Evolutionary conservation across 2,329 filamentous ascomycete genomes (phyloP).

Genomic region (Colletotrichum magnum): DNA sequence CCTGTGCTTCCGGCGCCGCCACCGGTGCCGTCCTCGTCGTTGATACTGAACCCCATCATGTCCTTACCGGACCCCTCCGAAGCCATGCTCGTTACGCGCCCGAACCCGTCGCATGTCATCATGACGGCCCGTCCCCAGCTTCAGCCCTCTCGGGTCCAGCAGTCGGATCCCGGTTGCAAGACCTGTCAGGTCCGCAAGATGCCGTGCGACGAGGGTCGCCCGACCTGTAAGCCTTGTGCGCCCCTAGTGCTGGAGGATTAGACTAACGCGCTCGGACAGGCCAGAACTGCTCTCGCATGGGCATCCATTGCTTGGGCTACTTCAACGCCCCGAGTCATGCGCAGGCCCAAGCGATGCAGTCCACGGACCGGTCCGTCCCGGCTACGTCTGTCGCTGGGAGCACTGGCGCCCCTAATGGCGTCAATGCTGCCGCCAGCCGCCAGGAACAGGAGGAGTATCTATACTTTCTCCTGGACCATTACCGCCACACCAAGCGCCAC

Average conservation of each 20-base stretch:
- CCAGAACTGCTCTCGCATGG: conserved; percentile 38
- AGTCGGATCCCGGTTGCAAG: conserved; percentile 34
- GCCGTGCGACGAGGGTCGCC: conserved; percentile 38
- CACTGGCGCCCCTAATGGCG: neutral
- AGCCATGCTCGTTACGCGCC: conserved; percentile 21
- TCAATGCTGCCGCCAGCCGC: conserved; percentile 34
- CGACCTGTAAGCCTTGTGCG: conserved; percentile 28
- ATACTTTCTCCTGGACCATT: conserved; percentile 38
- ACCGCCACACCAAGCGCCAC: conserved; percentile 38
- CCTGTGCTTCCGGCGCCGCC: conserved; percentile 5
- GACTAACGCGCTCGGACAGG: conserved; percentile 28
- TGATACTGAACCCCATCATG: conserved; percentile 20
- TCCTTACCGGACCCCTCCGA: conserved; percentile 24
- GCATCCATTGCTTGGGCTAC: conserved; percentile 39
- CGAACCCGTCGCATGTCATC: conserved; percentile 38
- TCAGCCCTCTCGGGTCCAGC: conserved; percentile 28
- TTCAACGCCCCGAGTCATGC: conserved; percentile 37
- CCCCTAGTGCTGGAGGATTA: neutral
- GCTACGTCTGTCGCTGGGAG: conserved; percentile 1
- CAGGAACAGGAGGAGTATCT: conserved; percentile 40
- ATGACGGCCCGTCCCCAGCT: conserved; percentile 37
- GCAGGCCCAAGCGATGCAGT: conserved; percentile 19
- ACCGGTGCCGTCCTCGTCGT: neutral
- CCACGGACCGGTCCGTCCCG: conserved; percentile 35
- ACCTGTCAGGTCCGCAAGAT: conserved; percentile 40